Evolutionary conservation across 345 rosid genomes (phyloP), one percentile per base, ranked within the genome.

Genomic region (Lepidium aucheri): DNA sequence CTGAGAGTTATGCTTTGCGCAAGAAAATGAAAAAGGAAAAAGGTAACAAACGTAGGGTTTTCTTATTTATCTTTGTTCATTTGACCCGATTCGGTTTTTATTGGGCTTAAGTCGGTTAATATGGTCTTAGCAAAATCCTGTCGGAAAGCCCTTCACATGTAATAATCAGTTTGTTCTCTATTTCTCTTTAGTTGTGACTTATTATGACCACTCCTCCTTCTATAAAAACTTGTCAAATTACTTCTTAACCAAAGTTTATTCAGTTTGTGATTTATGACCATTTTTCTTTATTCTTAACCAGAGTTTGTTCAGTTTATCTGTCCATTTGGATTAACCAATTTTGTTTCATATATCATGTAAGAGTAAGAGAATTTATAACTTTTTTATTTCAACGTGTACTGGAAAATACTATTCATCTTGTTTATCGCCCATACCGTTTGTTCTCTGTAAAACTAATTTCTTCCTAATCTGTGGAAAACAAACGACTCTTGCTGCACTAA

Each of bases 31-130:
- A 15, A 40, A 47, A 15, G 13, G 63, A 26, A 9, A 30, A 0
- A 20, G 2, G 4, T 2, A 1, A 11, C 0, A 9, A 32, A 6
- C n/a, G 57, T 71, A 72, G 76, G 76, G 71, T 72, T 72, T 72
- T 47, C 69, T 14, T 10, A 22, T 46, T 55, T 28, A 45, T 56
- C 53, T 28, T 0, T 30, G 3, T 28, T 28, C 32, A 28, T 44
- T 70, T 46, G 32, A 64, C 60, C 46, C 47, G 49, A 18, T 62
- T 62, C 44, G 45, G 5, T 70, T 70, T 60, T 7, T 3, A 7
- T 70, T 70, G 75, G 75, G 75, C 69, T 54, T 70, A 13, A 39
- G 44, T 20, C 41, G 20, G 67, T 60, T 55, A 3, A 3, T 57
- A 12, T 46, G 30, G 47, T 15, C 47, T 14, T 8, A 38, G 4